These are phyloP conservation scores for Tuber umbilicatum DNA, from an alignment of 495 filamentous ascomycete genomes.

Conservation along the genomic window DNA sequence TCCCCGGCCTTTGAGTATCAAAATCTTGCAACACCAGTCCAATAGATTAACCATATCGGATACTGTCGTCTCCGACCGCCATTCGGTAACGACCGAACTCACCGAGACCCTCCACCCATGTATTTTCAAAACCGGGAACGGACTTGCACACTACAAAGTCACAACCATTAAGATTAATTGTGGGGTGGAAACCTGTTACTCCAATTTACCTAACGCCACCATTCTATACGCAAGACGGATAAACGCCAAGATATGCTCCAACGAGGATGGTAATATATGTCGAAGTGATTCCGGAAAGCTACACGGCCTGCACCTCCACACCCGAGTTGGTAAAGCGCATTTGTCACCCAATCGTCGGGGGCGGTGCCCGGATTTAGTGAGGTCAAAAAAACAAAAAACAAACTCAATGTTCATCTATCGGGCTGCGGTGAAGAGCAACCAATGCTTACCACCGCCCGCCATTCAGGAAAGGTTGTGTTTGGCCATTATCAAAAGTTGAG, in stretches of 20 bases:
- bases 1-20: constrained; percentile 80
- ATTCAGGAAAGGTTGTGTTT: constrained; percentile 47
- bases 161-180: neutral
- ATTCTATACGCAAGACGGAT: constrained; percentile 75
- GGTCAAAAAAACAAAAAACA: constrained; percentile 73
- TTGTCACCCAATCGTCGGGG: constrained; percentile 55
- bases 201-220: constrained; percentile 54
- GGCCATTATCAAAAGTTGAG: constrained; percentile 42
- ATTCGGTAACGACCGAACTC: constrained; percentile 68
- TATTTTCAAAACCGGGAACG: constrained; percentile 67
- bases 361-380: constrained; percentile 66
- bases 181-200: too few relatives aligned
- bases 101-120: constrained; percentile 84
- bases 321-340: constrained; percentile 71
- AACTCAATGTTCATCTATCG: constrained; percentile 72
- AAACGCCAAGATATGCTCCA: constrained; percentile 77
- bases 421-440: constrained; percentile 62
- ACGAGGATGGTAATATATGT: constrained; percentile 58
- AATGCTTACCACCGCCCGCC: constrained; percentile 65
- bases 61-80: constrained; percentile 69
- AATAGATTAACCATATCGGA: constrained; percentile 65
- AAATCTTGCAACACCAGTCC: constrained; percentile 65
- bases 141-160: constrained; percentile 56
- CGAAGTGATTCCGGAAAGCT: constrained; percentile 67
- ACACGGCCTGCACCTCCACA: constrained; percentile 84